Base-by-base conservation (phyloP, 768 basidiomycete species). In the Terana coerulea region DNA sequence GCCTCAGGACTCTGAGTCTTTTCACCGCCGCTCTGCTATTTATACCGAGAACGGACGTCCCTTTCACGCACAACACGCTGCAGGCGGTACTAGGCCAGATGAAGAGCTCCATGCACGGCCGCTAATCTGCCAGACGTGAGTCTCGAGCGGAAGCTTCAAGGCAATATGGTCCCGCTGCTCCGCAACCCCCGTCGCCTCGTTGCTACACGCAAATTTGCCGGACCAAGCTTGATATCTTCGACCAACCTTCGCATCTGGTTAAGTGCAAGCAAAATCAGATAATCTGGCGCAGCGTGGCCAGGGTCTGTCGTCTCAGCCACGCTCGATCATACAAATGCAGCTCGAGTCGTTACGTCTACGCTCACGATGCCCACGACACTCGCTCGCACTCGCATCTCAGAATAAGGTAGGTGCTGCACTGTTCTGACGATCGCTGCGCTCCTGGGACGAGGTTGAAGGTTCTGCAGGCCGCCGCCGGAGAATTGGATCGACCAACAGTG, bases 241-340 rank as follows among this genome's bases (percentile, higher is more conserved):
- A 44, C 19, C 28, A 46, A 5, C 30, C 31, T 17, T 6, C n/a
- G n/a, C n/a, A n/a, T 29, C 31, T 22, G 12, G 30, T 31, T 11
- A 45, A 11, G 46, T 33, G 21, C 25, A 47, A 15, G 24, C 8
- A 31, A 37, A 12, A 52, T 52, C 51, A 44, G 51, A 52, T 52
- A 52, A 52, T 52, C 40, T 22, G 11, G 15, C 45, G 51, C 51
- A 52, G 29, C 51, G 51, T 52, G 51, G 51, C 51, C 41, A 44
- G 39, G 33, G 51, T 35, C 41, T 44, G 42, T 15, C 33, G 36
- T 30, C 43, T n/a, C 24, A 43, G 26, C 49, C 31, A 51, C 49
- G 41, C 41, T 31, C 25, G 31, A 41, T 51, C 39, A 51, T 49
- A 30, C 47, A 37, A 39, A 46, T 46, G 45, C 31, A 33, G 45